Percentiles rank a stretch among this genome's conserved stretches.
Conservation (phyloP, 2,329 filamentous ascomycete species). For the Aspergillus niger region DNA sequence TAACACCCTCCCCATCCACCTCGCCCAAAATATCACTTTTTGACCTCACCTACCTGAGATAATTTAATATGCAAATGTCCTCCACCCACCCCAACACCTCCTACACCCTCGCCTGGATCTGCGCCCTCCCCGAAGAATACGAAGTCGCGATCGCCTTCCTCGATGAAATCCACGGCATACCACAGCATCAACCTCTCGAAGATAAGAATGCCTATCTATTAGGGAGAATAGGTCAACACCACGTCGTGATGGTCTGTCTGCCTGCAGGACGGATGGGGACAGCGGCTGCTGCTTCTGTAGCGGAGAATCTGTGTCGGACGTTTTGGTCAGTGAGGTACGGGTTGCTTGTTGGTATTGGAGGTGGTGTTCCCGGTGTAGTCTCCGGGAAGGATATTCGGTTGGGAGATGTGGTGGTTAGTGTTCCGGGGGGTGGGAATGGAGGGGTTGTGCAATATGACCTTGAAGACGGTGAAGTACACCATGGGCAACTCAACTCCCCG, state of each 20-base stretch:
- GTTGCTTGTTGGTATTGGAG: not conserved
- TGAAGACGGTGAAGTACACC: too few species aligned
- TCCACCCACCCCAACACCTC: not conserved
- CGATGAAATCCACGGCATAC: not conserved
- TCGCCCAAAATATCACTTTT: too few species aligned
- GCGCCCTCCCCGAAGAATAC: not conserved
- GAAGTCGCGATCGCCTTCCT: not conserved
- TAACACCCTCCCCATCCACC: too few species aligned
- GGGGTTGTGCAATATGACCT: not conserved
- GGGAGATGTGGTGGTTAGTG: not conserved
- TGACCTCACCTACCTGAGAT: not conserved
- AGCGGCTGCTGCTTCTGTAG: not conserved
- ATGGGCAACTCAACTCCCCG: not conserved
- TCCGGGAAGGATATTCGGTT: not conserved
- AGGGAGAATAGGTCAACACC: not conserved
- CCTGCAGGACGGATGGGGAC: not conserved
- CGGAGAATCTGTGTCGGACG: not conserved
- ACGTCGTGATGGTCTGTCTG: not conserved
- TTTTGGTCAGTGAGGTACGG: not conserved
- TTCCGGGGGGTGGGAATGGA: not conserved
- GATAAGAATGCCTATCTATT: not conserved
- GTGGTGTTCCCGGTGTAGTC: not conserved
- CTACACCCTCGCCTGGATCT: slow-evolving; percentile 2
- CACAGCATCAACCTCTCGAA: not conserved
- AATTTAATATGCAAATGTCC: not conserved